Evolutionary conservation across 306 rosid genomes (phyloP).

Genomic region (Cucurbita pepo): DNA sequence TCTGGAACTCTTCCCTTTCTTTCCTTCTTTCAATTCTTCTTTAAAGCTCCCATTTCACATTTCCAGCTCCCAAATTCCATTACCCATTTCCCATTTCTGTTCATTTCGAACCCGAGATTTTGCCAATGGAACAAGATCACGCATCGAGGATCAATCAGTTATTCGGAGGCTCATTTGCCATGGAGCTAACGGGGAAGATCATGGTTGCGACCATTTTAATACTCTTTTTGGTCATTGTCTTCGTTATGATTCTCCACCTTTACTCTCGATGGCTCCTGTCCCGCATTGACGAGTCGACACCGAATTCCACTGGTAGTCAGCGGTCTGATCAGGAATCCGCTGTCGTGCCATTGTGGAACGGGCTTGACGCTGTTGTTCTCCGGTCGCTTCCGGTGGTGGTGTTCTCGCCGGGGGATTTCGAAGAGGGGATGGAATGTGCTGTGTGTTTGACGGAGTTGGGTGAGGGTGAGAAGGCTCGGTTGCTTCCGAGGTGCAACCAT

Average conservation of each 20-base stretch:
- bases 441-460: constrained; percentile 71
- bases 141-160: neutral
- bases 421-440: constrained; percentile 82
- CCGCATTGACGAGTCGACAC: constrained; percentile 1
- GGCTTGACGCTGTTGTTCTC: constrained; percentile 57
- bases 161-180: constrained; percentile 16
- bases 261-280: constrained; percentile 66
- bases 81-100: neutral
- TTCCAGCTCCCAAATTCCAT: neutral
- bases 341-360: constrained; percentile 15
- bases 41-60: neutral
- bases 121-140: constrained; percentile 25
- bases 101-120: neutral
- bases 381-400: constrained; percentile 41
- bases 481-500: constrained; percentile 75
- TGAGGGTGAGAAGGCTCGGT: constrained; percentile 48
- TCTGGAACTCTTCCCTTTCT: neutral
- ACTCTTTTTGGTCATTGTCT: constrained; percentile 46
- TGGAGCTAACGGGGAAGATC: constrained; percentile 47
- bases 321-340: constrained; percentile 44
- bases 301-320: constrained; percentile 26
- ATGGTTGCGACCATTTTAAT: constrained; percentile 52
- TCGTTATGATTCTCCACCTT: constrained; percentile 61
- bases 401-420: constrained; percentile 42
- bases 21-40: neutral